Conservation (phyloP, 495 filamentous ascomycete genomes). For the Cercophora newfieldiana region DNA sequence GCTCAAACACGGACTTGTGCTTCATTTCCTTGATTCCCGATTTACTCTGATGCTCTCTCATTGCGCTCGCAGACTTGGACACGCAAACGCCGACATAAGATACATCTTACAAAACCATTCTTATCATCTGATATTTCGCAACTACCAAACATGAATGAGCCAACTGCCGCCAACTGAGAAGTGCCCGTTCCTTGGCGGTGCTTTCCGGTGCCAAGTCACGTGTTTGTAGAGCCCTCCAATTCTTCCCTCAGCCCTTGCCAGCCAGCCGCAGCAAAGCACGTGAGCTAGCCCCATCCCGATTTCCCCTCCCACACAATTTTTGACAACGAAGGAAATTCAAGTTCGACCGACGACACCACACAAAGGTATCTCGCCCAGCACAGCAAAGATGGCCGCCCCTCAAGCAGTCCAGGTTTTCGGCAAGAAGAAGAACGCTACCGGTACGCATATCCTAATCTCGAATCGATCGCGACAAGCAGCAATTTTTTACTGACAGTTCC, state of each 20-base stretch:
- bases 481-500: conserved; percentile 15
- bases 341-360: conserved; percentile 33
- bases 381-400: conserved; percentile 36
- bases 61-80: no score
- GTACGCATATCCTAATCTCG: conserved; percentile 26
- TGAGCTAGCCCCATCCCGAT: conserved; percentile 39
- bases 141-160: no score
- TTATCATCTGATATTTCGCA: no score
- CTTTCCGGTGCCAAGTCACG: no score
- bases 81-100: no score
- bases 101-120: no score
- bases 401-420: conserved; percentile 43
- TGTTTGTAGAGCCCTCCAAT: neutral
- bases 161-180: no score
- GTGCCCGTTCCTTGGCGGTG: no score
- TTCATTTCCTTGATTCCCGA: no score
- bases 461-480: conserved; percentile 4
- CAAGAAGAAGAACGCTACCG: conserved; percentile 47
- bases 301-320: conserved; percentile 43
- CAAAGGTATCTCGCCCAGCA: conserved; percentile 35
- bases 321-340: conserved; percentile 31
- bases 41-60: no score
- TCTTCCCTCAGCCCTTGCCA: conserved; percentile 15
- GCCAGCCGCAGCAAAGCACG: conserved; percentile 31
- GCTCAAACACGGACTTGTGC: no score